phyloP scores from a whole-genome alignment of 768 basidiomycete species.

The Lanmaoa pseudosensibilis region DNA sequence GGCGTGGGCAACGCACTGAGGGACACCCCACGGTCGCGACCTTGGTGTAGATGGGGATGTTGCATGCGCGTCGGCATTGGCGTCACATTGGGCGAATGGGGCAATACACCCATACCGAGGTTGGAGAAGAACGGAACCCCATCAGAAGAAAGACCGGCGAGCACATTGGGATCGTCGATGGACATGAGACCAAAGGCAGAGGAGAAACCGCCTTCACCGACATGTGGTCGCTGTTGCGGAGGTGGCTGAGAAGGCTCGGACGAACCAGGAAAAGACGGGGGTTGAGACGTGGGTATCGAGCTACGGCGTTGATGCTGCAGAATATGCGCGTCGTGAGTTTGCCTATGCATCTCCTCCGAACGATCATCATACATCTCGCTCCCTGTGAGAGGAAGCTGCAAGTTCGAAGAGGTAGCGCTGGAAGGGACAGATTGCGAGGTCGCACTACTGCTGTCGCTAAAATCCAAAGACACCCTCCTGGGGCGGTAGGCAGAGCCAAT shows the following conservation, averaged over 20 bases:
- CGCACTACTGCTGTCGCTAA: slow-evolving; percentile 46
- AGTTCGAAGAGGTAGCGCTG: slow-evolving; percentile 52
- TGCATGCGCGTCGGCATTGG: slow-evolving; percentile 43
- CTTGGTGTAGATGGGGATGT: slow-evolving; percentile 18
- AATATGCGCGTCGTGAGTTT: slow-evolving; percentile 13
- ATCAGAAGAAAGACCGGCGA: slow-evolving; percentile 59
- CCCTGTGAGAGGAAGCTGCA: slow-evolving; percentile 47
- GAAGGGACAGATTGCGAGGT: slow-evolving; percentile 48
- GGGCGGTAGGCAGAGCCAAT: slow-evolving; percentile 31
- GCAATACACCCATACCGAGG: slow-evolving; percentile 25
- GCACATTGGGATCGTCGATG: slow-evolving; percentile 68
- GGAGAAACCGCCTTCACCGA: slow-evolving; percentile 46
- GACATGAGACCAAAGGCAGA: slow-evolving; percentile 75
- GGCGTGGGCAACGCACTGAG: slow-evolving; percentile 34
- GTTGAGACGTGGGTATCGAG: slow-evolving; percentile 17
- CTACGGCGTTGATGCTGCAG: slow-evolving; percentile 19
- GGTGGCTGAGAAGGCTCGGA: slow-evolving; percentile 8
- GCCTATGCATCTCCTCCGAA: slow-evolving; percentile 29
- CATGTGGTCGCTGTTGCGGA: slow-evolving; percentile 13
- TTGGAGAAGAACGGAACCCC: slow-evolving; percentile 62
- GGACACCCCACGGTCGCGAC: slow-evolving; percentile 27
- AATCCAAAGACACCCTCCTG: slow-evolving; percentile 37
- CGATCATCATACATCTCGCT: slow-evolving; percentile 30
- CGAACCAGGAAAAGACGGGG: slow-evolving; percentile 1
- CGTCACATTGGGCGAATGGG: slow-evolving; percentile 46